A percentile compares a stretch with the other conserved stretches of the same genome.
Conservation (phyloP, 768 basidiomycete species). For the Suillus variegatus region DNA sequence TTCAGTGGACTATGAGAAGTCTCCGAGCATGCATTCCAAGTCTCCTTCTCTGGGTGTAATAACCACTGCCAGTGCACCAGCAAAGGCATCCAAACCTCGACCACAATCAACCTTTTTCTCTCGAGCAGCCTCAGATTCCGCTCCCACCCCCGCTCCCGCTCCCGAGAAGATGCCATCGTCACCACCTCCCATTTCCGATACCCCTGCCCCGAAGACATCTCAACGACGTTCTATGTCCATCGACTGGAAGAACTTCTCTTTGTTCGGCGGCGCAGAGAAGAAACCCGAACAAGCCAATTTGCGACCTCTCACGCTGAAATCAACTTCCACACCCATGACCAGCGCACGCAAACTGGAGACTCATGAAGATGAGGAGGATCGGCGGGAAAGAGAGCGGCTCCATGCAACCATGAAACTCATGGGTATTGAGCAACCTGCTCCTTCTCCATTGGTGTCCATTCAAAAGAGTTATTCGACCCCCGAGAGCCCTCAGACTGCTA, state of each 20-base stretch:
- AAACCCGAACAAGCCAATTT: constrained; percentile 58
- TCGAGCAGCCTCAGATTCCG: constrained; percentile 38
- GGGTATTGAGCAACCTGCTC: constrained; percentile 77
- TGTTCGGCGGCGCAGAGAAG: constrained; percentile 65
- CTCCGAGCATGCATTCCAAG: constrained; percentile 47
- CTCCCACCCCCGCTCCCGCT: constrained; percentile 29
- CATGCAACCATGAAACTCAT: constrained; percentile 92
- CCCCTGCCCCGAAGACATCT: constrained; percentile 36
- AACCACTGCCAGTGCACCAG: constrained; percentile 17
- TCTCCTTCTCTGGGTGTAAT: constrained; percentile 30
- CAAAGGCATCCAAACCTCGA: constrained; percentile 44
- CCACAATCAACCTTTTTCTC: constrained; percentile 63
- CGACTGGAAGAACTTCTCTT: constrained; percentile 79
- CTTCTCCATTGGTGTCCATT: constrained; percentile 34
- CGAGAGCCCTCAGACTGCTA: constrained; percentile 25
- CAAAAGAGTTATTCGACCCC: constrained; percentile 45
- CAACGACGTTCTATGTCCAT: constrained; percentile 81
- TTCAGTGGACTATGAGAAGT: constrained; percentile 84
- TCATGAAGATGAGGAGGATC: constrained; percentile 91
- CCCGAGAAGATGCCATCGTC: constrained; percentile 24
- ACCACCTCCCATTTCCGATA: constrained; percentile 25
- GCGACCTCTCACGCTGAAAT: constrained; percentile 73
- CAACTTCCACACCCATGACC: constrained; percentile 53
- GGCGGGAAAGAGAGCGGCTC: constrained; percentile 81
- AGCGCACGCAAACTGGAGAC: constrained; percentile 81